Conservation (phyloP, 371 early-diverging fungal genomes). For the Rhizopus sp. region DNA sequence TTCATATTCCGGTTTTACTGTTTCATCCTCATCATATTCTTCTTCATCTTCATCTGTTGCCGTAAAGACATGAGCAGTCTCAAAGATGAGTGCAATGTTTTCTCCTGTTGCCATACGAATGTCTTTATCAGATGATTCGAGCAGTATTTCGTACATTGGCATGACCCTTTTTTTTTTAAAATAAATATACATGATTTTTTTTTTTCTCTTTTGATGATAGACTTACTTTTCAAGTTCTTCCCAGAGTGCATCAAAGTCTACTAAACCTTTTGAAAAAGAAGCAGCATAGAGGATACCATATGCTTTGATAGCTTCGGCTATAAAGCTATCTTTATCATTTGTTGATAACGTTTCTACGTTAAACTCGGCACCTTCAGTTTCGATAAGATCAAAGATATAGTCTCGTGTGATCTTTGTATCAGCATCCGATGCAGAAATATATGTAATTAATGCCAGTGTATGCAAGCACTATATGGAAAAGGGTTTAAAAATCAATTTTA, state of each 20-base stretch:
- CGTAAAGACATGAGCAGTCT: constrained; percentile 34
- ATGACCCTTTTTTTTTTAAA: constrained; percentile 28
- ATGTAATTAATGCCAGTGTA: constrained; percentile 60
- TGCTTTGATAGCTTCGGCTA: constrained; percentile 49
- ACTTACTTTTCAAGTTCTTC: constrained; percentile 56
- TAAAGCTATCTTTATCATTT: constrained; percentile 28
- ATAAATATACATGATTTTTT: background rate
- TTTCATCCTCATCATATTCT: constrained; percentile 44
- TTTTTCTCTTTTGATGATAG: background rate
- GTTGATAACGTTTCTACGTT: constrained; percentile 32
- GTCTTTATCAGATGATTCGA: constrained; percentile 67
- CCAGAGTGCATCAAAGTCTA: constrained; percentile 40
- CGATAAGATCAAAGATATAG: constrained; percentile 43
- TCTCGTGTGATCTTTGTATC: constrained; percentile 48
- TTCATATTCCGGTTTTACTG: constrained; percentile 48
- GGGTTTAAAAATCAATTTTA: background rate
- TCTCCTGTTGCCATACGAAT: constrained; percentile 76
- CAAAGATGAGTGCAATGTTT: constrained; percentile 76
- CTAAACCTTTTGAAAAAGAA: constrained; percentile 46
- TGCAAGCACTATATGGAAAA: constrained; percentile 36
- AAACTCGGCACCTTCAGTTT: constrained; percentile 44
- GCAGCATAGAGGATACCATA: constrained; percentile 56
- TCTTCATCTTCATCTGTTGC: constrained; percentile 21
- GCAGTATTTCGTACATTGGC: constrained; percentile 50
- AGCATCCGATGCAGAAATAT: constrained; percentile 62